Conservation (phyloP, 306 rosid genomes). For the Ceratonia siliqua region DNA sequence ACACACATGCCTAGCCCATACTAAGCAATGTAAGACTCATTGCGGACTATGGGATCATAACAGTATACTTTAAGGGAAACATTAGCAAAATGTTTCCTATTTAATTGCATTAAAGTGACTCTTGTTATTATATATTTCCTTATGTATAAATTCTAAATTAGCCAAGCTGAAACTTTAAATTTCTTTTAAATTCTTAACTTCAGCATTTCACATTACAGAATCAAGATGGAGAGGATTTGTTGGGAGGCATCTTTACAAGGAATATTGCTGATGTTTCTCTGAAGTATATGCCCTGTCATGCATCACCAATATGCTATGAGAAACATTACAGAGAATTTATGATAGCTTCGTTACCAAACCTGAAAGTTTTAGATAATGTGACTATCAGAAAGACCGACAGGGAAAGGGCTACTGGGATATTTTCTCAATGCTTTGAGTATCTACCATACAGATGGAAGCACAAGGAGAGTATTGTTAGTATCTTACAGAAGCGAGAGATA, state of each 20-base stretch:
- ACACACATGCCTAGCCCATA: too few relatives aligned
- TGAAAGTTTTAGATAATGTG: conserved; percentile 66
- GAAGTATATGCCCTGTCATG: conserved; percentile 62
- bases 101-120: conserved; percentile 30
- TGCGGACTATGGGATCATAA: too few relatives aligned
- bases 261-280: conserved; percentile 50
- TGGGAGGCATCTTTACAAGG: conserved; percentile 34
- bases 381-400: conserved; percentile 58
- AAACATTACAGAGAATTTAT: conserved; percentile 80
- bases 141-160: conserved; percentile 18
- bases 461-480: conserved; percentile 64
- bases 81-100: conserved; percentile 8
- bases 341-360: conserved; percentile 67
- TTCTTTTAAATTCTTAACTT: conserved; percentile 30
- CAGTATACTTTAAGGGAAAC: neutral
- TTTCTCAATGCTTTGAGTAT: conserved; percentile 62
- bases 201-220: conserved; percentile 42
- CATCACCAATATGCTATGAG: conserved; percentile 81
- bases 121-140: conserved; percentile 17
- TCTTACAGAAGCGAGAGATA: conserved; percentile 70
- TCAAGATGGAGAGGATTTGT: conserved; percentile 50
- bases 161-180: conserved; percentile 5
- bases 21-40: too few relatives aligned
- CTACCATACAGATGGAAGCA: conserved; percentile 68
- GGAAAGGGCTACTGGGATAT: conserved; percentile 60